These are phyloP conservation scores for Centaurea solstitialis DNA, from an alignment of 129 eudicot genomes.

Conservation along the genomic window DNA sequence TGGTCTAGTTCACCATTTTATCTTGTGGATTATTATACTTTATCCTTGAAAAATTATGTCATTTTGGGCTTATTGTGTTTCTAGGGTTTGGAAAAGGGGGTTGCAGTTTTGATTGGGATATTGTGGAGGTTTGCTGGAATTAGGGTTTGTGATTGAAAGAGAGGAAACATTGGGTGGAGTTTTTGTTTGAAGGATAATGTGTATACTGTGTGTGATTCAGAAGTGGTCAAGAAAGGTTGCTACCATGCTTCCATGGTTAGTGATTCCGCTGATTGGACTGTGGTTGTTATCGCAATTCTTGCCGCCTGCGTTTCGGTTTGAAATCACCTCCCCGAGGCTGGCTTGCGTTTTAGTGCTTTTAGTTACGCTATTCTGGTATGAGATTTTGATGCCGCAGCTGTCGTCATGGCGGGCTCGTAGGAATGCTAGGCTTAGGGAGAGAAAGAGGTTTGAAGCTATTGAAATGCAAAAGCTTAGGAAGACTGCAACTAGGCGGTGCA, in stretches of 20 bases:
- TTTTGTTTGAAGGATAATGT: conserved; percentile 69
- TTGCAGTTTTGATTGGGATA: conserved; percentile 6
- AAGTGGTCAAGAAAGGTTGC: conserved; percentile 94
- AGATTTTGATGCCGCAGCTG: conserved; percentile 81
- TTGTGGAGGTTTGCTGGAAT: conserved; percentile 23
- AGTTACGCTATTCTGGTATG: conserved; percentile 87
- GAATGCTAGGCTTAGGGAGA: conserved; percentile 85
- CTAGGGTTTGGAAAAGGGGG: conserved; percentile 52
- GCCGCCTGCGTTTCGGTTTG: conserved; percentile 88
- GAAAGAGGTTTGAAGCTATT: conserved; percentile 77
- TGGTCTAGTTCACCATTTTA: not conserved
- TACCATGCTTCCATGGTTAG: conserved; percentile 97
- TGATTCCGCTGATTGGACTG: conserved; percentile 81
- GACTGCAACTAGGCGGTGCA: conserved; percentile 77
- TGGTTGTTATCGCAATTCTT: conserved; percentile 89
- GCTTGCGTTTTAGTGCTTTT: conserved; percentile 82
- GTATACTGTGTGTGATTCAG: conserved; percentile 92
- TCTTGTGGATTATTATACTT: conserved; percentile 7
- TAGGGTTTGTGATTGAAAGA: conserved; percentile 12
- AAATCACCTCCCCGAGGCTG: conserved; percentile 81
- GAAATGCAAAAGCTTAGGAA: conserved; percentile 83
- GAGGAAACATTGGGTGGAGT: conserved; percentile 25
- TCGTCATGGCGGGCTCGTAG: conserved; percentile 76
- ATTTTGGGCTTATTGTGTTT: conserved; percentile 19
- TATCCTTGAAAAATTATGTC: conserved; percentile 32